Evolutionary conservation across 352 stramenopile genomes (phyloP), one percentile per base, ranked within the genome.

Genomic region (Phytophthora podocarpi): DNA sequence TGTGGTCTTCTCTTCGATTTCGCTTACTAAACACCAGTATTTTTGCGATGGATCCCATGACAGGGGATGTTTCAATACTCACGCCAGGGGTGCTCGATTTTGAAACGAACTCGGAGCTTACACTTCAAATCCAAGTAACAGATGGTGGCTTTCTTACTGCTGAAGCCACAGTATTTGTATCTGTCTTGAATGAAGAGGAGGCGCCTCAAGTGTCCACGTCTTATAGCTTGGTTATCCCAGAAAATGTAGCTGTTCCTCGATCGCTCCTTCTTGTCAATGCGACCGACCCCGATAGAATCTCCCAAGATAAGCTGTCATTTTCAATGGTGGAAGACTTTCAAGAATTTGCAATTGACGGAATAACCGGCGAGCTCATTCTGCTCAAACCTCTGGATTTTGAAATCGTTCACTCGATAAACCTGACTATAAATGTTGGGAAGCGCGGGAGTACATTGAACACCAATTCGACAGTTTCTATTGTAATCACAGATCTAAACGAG

Each of bases 251-350:
- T 6, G 63, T 66, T 32, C 79, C 79, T 15, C 69, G 70, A 7
- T 70, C 58, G 5, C 21, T 89, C 1, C 67, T 79, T 18, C 51
- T 74, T 6, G 41, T 85, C 1, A 82, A 85, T 39, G 74, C 74
- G 2, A 72, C 67, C 0, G 79, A 89, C 35, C 79, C 76, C 2
- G 79, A 89, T 16, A 67, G 65, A 48, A 42, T 53, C 9, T 72
- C 74, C 2, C 68, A 28, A 5, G 63, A 80, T 4, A 39, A 72
- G 15, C 45, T 88, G 27, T 47, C 45, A 1, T 82, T 72, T 43
- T 47, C 59, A 18, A 16, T 78, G 2, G 7, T 45, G 27, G 48
- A 54, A 3, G 24, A 50, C n/a, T 4, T 18, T 23, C 3, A 51
- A 8, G 35, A 23, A n/a, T 72, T 72, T 36, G 3, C 18, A 28